Percentiles rank a stretch among this genome's conserved stretches.
Evolutionary conservation across 2,329 filamentous ascomycete genomes (phyloP).

Genomic region (Aureobasidium sp.): DNA sequence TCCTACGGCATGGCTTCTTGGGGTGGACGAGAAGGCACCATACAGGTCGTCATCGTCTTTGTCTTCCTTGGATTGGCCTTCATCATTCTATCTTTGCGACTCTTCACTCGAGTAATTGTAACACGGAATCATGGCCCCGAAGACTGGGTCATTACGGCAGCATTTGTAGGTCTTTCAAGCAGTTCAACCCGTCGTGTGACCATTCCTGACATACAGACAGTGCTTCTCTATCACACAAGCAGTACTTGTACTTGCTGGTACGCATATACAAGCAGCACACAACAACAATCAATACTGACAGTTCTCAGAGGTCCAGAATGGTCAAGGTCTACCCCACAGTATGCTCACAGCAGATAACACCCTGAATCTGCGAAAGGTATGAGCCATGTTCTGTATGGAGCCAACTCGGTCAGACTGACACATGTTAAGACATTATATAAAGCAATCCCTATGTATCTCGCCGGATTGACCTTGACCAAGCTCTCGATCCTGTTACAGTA

Average conservation of each 20-base stretch:
- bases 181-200: too few relatives aligned
- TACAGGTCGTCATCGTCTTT: background rate
- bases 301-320: background rate
- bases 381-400: background rate
- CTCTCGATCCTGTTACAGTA: slow-evolving; percentile 41
- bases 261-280: background rate
- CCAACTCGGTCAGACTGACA: background rate
- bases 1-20: background rate
- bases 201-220: background rate
- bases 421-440: slow-evolving; percentile 11
- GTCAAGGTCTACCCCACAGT: background rate
- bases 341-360: background rate
- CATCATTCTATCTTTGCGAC: slow-evolving; percentile 10
- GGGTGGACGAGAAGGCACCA: background rate
- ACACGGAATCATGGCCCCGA: slow-evolving; percentile 12
- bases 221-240: slow-evolving; percentile 2
- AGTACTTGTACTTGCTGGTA: background rate
- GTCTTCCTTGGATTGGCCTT: slow-evolving; percentile 8
- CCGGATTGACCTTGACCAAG: slow-evolving; percentile 32
- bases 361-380: background rate
- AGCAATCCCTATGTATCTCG: slow-evolving; percentile 32
- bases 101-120: slow-evolving; percentile 10
- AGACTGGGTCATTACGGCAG: slow-evolving; percentile 11
- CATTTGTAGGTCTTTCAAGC: background rate
- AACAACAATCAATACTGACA: background rate